Conservation (phyloP, 1,284 basidiomycete genomes). For the Pseudozyma tsukubaensis region DNA sequence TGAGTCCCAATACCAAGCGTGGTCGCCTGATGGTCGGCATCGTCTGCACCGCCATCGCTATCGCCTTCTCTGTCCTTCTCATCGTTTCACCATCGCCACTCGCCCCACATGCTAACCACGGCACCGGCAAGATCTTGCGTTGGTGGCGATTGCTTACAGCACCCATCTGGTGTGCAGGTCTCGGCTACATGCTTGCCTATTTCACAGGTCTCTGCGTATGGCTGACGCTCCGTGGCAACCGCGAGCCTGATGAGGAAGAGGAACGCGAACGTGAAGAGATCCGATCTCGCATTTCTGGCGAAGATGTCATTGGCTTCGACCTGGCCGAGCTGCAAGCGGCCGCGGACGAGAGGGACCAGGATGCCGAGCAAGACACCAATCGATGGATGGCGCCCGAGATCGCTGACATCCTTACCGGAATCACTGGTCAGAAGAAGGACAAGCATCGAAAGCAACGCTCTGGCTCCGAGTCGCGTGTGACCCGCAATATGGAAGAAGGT, state of each 20-base stretch:
- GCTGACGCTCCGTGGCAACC: constrained; percentile 57
- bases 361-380: constrained; percentile 32
- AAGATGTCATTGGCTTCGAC: constrained; percentile 38
- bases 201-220: constrained; percentile 60
- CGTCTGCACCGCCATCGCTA: constrained; percentile 35
- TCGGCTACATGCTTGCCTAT: constrained; percentile 57
- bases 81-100: constrained; percentile 49
- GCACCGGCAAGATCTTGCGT: constrained; percentile 30
- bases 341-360: constrained; percentile 24
- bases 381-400: constrained; percentile 56
- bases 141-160: constrained; percentile 52
- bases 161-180: constrained; percentile 55
- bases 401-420: constrained; percentile 35
- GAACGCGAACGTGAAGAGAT: constrained; percentile 48
- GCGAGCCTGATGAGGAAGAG: constrained; percentile 51
- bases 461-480: constrained; percentile 3
- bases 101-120: constrained; percentile 19
- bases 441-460: constrained; percentile 24
- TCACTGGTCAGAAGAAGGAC: constrained; percentile 41
- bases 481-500: constrained; percentile 22
- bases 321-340: constrained; percentile 42
- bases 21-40: constrained; percentile 53
- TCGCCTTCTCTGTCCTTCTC: constrained; percentile 48
- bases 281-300: constrained; percentile 45
- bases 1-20: constrained; percentile 46